Conservation (phyloP, 345 rosid species). For the Geranium brycei region DNA sequence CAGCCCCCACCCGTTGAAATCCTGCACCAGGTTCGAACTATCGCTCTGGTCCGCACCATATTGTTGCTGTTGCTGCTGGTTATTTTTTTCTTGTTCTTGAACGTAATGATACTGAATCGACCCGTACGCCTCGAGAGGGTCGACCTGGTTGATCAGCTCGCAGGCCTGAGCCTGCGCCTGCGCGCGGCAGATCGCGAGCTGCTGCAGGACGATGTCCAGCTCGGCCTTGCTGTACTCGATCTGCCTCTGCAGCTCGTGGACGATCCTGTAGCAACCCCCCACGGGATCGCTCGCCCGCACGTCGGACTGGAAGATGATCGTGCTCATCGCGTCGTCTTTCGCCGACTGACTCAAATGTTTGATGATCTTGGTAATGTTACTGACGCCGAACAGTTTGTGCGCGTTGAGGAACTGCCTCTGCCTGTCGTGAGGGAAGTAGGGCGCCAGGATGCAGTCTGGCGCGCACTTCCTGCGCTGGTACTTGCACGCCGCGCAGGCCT, state of each 20-base stretch:
- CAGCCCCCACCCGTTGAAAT: slow-evolving; percentile 15
- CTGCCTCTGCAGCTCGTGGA: slow-evolving; percentile 53
- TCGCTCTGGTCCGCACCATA: background rate
- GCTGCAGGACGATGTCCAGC: slow-evolving; percentile 67
- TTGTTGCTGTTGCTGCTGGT: background rate
- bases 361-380: slow-evolving; percentile 81
- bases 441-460: slow-evolving; percentile 91
- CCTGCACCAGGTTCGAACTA: slow-evolving; percentile 5
- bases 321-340: slow-evolving; percentile 74
- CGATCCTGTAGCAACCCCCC: slow-evolving; percentile 61
- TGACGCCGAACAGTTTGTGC: slow-evolving; percentile 83
- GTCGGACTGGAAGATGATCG: slow-evolving; percentile 78
- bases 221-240: slow-evolving; percentile 58
- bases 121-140: background rate
- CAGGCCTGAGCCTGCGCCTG: slow-evolving; percentile 2
- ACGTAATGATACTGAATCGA: background rate
- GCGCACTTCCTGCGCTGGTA: slow-evolving; percentile 89
- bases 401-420: slow-evolving; percentile 83
- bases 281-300: slow-evolving; percentile 80
- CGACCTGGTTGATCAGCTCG: background rate
- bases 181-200: slow-evolving; percentile 42
- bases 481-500: slow-evolving; percentile 95
- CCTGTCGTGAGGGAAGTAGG: slow-evolving; percentile 82
- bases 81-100: background rate
- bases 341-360: slow-evolving; percentile 42